Base-by-base conservation (phyloP, 805 yeast genomes). In the Candida parachauliodes region DNA sequence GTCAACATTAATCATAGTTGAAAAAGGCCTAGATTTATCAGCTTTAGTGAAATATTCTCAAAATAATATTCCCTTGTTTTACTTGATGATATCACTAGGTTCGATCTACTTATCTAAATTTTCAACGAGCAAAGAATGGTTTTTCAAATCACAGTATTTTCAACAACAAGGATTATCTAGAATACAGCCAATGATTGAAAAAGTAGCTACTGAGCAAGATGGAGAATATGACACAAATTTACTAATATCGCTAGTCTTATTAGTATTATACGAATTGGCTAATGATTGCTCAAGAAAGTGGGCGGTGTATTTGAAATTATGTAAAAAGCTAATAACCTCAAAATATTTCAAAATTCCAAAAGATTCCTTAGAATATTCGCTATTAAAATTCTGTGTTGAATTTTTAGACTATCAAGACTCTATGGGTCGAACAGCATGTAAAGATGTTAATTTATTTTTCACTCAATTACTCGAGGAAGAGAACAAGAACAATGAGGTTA, bases 391-490 rank as follows among this genome's bases (percentile, higher is more conserved):
- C 34, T 45, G 54, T 6, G 43, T 57, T 29, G 60, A 57, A 32
- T 50, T 53, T 30, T 40, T 55, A 11, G 43, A 50, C 34, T 55
- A 55, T 34, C 57, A 52, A 27, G 62, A 55, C 33, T 42, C 51
- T 5, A 52, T 57, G 35, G 59, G 60, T 5, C 37, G 62, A 38
- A 57, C 62, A 2, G 60, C 60, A 2, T 57, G 62, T 36, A 55
- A 52, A 30, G 59, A 48, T 30, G 41, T 33, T 12, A 53, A 52
- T 39, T 47, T 49, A 24, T 54, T 51, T 39, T 50, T 58, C 36
- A 37, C 47, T 43, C 39, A 40, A 23, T 38, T 43, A 22, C 48
- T 46, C 4, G 39, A 44, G 6, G 40, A 39, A 17, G 28, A 15
- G n/a, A 21, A 21, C 10, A 17, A n/a, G 9, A 20, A 20, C 2